Percentiles rank a stretch among this genome's conserved stretches.
Conservation (phyloP, 2,329 filamentous ascomycete species). For the Aspergillus hiratsukae region DNA sequence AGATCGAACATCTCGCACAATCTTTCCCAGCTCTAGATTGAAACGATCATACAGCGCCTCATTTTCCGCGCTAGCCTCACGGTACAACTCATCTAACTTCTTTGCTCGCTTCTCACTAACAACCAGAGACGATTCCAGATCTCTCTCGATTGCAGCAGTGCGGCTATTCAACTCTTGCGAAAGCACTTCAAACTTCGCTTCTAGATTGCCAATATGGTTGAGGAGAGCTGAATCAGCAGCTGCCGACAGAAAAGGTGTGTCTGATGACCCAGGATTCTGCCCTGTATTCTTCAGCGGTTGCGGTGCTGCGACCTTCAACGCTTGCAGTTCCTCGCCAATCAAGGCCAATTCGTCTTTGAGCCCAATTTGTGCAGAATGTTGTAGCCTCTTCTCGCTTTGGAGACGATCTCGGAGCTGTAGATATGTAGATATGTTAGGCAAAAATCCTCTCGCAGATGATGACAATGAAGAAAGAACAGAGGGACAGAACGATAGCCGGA, state of each 20-base stretch:
- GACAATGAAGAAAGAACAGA: neutral
- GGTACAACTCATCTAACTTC: slow-evolving; percentile 82
- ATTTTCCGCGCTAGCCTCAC: slow-evolving; percentile 83
- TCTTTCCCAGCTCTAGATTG: slow-evolving; percentile 82
- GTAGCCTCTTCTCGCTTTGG: slow-evolving; percentile 71
- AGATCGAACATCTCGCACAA: slow-evolving; percentile 69
- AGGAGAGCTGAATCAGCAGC: slow-evolving; percentile 20
- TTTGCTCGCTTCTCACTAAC: slow-evolving; percentile 74
- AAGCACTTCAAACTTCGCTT: slow-evolving; percentile 59
- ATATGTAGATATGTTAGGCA: slow-evolving; percentile 13
- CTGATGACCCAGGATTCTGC: slow-evolving; percentile 22
- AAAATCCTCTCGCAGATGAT: neutral
- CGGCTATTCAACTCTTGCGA: slow-evolving; percentile 57
- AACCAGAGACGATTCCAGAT: slow-evolving; percentile 67
- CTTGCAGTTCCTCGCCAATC: slow-evolving; percentile 74
- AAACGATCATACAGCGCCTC: slow-evolving; percentile 88
- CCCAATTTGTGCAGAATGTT: slow-evolving; percentile 64
- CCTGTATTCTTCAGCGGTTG: slow-evolving; percentile 32
- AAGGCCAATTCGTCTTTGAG: slow-evolving; percentile 72
- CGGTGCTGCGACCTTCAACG: slow-evolving; percentile 31
- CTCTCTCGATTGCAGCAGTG: slow-evolving; percentile 61
- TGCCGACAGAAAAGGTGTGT: slow-evolving; percentile 13
- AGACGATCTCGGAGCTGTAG: slow-evolving; percentile 67
- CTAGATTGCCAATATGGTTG: slow-evolving; percentile 61
- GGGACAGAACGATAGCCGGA: neutral